Percentiles rank a stretch among this genome's conserved stretches.
Conservation (phyloP, 768 basidiomycete species). For the Cystobasidium tubakii region DNA sequence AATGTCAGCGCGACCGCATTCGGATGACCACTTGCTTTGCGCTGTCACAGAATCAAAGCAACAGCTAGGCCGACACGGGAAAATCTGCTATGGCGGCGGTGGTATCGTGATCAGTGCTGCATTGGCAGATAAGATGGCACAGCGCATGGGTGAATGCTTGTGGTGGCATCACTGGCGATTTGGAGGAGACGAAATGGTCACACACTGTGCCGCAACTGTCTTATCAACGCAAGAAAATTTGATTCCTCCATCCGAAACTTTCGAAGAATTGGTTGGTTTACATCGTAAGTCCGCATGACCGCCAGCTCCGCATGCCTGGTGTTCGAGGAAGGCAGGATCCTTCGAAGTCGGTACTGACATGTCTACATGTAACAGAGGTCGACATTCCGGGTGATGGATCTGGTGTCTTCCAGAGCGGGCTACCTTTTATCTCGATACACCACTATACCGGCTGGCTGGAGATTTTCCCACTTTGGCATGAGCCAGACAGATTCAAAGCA, state of each 20-base stretch:
- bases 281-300: slow-evolving; percentile 41
- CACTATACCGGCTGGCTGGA: slow-evolving; percentile 39
- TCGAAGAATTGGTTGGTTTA: slow-evolving; percentile 31
- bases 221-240: slow-evolving; percentile 32
- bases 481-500: slow-evolving; percentile 26
- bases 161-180: slow-evolving; percentile 38
- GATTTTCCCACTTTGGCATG: slow-evolving; percentile 13
- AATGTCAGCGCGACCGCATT: slow-evolving; percentile 37
- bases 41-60: slow-evolving; percentile 38
- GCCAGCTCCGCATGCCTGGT: no score
- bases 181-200: slow-evolving; percentile 45
- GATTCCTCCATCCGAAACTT: slow-evolving; percentile 32
- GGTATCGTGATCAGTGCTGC: slow-evolving; percentile 37
- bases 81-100: slow-evolving; percentile 43
- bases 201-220: slow-evolving; percentile 40
- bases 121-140: slow-evolving; percentile 31
- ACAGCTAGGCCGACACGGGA: slow-evolving; percentile 39
- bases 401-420: slow-evolving; percentile 42
- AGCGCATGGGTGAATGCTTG: slow-evolving; percentile 37
- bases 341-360: no score
- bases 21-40: slow-evolving; percentile 36
- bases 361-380: slow-evolving; percentile 37
- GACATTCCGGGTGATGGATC: slow-evolving; percentile 44
- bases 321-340: no score
- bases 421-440: slow-evolving; percentile 41